Percentiles rank a stretch among this genome's conserved stretches.
Evolutionary conservation across 345 rosid genomes (phyloP).

Genomic region (Cardamine resedifolia): DNA sequence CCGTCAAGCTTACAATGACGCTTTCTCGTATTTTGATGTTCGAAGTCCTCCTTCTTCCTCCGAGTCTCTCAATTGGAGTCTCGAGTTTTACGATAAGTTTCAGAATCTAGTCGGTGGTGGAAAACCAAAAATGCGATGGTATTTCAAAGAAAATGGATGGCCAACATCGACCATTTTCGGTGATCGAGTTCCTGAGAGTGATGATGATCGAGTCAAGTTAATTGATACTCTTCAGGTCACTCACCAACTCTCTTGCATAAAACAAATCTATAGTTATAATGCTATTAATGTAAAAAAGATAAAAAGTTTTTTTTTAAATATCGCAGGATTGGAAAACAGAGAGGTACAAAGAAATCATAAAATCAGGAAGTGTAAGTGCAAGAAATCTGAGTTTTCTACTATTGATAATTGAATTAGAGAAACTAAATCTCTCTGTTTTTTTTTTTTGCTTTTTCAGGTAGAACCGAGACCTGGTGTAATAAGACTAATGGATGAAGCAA

Average conservation of each 20-base stretch:
- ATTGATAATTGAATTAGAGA: not conserved
- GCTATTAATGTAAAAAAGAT: not conserved
- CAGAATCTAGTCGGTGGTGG: constrained; percentile 92
- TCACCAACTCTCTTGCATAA: constrained; percentile 1
- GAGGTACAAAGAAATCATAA: constrained; percentile 87
- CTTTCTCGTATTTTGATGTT: constrained; percentile 81
- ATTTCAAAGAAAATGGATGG: constrained; percentile 93
- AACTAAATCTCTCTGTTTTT: constrained; percentile 14
- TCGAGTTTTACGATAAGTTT: constrained; percentile 76
- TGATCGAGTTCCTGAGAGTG: constrained; percentile 54
- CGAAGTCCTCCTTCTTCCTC: constrained; percentile 54
- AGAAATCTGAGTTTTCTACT: not conserved
- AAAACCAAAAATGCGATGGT: constrained; percentile 98
- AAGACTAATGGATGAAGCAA: constrained; percentile 92
- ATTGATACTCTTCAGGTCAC: constrained; percentile 85
- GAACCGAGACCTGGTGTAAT: constrained; percentile 89
- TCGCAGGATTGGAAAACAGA: constrained; percentile 96
- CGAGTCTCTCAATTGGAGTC: constrained; percentile 62
- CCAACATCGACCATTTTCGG: constrained; percentile 66
- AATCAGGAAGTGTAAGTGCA: constrained; percentile 83
- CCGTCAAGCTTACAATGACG: constrained; percentile 94
- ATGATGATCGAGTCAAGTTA: constrained; percentile 64
- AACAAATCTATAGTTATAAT: not conserved
- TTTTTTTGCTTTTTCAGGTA: constrained; percentile 49
- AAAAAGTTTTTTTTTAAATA: not conserved